Evolutionary conservation across 2,329 filamentous ascomycete species (phyloP), one percentile per base, ranked within the genome.

Genomic region (Aspergillus sp.): DNA sequence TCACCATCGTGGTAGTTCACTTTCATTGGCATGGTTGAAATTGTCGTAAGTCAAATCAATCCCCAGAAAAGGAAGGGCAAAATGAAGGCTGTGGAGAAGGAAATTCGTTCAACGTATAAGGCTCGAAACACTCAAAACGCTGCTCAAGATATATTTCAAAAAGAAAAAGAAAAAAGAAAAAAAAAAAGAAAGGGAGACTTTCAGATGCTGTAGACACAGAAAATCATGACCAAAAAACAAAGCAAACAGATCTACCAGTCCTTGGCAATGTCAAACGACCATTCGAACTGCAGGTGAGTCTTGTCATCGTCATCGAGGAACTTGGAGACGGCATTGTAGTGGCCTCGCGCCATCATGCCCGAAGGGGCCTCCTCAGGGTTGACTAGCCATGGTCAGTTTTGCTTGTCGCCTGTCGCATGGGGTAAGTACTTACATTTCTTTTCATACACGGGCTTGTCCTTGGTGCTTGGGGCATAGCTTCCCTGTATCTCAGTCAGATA

Each of bases 221-320:
- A 19, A 7, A n/a, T 8, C 8, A 41, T 29, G 8, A 41, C 33
- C 33, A 8, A n/a, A 34, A 34, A 34, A 34, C 48, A 36, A 29
- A 45, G 40, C 19, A 9, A 42, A 42, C 27, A 33, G 8, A 47
- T 49, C 52, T 65, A 68, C 93, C 93, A 97, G 67, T 95, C 88
- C 80, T 97, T 98, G 72, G 85, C 79, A 67, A 98, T 95, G 64
- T 96, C 86, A 63, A 98, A 97, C 52, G 84, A 82, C 93, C 93
- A 98, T 62, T 94, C 86, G 69, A 98, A 98, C 66, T 85, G 78
- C 53, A 98, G 77, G 71, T 98, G 90, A 54, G 79, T 83, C 71
- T 88, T 83, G 68, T 93, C 85, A 73, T 98, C 93, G 62, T 98
- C 93, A 66, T 98, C 93, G 52, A 95, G 80, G 68, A 98, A 98